These are phyloP conservation scores for Aspergillus pseudoterreus DNA, from an alignment of 2,329 filamentous ascomycete species.

Conservation along the genomic window DNA sequence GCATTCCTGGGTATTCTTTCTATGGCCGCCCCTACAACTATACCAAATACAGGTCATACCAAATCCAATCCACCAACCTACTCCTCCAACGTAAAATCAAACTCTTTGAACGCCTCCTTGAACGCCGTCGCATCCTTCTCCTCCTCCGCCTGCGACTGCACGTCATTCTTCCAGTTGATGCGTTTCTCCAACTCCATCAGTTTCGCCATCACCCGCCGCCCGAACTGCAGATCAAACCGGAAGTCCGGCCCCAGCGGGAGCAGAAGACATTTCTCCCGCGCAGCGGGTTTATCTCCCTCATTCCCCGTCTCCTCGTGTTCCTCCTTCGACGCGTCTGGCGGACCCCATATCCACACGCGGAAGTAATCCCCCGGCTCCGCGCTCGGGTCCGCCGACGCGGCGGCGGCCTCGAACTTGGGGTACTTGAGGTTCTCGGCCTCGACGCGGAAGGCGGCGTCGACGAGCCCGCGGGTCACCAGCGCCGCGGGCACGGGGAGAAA, in stretches of 20 bases:
- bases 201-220: slow-evolving; percentile 81
- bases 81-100: slow-evolving; percentile 69
- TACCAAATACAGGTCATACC: no score
- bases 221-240: slow-evolving; percentile 88
- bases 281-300: slow-evolving; percentile 2
- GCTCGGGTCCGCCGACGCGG: slow-evolving; percentile 36
- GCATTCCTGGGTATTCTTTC: no score
- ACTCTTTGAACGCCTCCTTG: slow-evolving; percentile 75
- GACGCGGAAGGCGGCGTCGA: slow-evolving; percentile 84
- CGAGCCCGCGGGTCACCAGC: slow-evolving; percentile 66
- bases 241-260: slow-evolving; percentile 68
- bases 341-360: slow-evolving; percentile 72
- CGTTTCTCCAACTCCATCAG: slow-evolving; percentile 74
- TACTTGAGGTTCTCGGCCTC: slow-evolving; percentile 73
- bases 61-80: not conserved
- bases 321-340: not conserved
- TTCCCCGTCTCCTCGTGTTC: slow-evolving; percentile 5
- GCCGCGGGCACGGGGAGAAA: slow-evolving; percentile 72
- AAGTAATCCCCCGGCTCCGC: slow-evolving; percentile 63
- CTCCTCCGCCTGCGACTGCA: slow-evolving; percentile 74
- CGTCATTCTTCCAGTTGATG: slow-evolving; percentile 80
- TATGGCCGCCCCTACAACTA: no score
- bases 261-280: slow-evolving; percentile 62
- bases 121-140: slow-evolving; percentile 72
- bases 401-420: slow-evolving; percentile 47